phyloP scores from a whole-genome alignment of 78 protist genomes.

The Speleostelium caveatum region DNA sequence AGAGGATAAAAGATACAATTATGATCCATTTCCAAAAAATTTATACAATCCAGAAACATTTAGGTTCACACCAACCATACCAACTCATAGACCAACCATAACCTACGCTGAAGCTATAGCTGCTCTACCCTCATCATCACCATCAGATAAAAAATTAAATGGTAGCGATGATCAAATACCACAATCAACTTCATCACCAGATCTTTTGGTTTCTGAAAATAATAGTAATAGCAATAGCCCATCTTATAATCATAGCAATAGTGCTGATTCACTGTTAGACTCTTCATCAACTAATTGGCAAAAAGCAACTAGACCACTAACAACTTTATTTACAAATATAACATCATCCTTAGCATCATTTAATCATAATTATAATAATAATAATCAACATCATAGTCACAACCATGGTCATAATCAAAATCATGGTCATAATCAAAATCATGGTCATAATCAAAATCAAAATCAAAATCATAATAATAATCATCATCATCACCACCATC shows the following conservation, averaged over 20 bases:
- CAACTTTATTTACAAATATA: too few species aligned
- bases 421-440: not conserved
- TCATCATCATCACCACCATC: not conserved
- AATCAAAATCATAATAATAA: not conserved
- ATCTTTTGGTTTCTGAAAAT: not conserved
- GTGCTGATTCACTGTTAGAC: not conserved
- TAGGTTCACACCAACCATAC: conserved; percentile 19
- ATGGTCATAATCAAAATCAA: not conserved
- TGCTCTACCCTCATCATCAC: not conserved
- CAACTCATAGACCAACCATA: not conserved
- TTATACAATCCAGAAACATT: conserved; percentile 22
- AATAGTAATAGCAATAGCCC: not conserved
- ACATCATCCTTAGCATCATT: not conserved
- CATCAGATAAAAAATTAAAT: not conserved
- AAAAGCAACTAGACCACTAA: too few species aligned
- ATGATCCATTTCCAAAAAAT: conserved; percentile 10
- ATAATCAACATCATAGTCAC: not conserved
- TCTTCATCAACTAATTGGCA: too few species aligned
- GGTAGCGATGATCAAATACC: not conserved
- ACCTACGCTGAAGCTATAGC: not conserved
- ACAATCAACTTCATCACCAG: not conserved
- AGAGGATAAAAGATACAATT: conserved; percentile 44
- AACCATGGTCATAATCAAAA: not conserved
- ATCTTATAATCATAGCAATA: not conserved
- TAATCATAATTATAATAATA: too few species aligned